A percentile compares a stretch with the other conserved stretches of the same genome.
Conservation (phyloP, 139 green algal genomes). For the Chlamydomonas eustigma region DNA sequence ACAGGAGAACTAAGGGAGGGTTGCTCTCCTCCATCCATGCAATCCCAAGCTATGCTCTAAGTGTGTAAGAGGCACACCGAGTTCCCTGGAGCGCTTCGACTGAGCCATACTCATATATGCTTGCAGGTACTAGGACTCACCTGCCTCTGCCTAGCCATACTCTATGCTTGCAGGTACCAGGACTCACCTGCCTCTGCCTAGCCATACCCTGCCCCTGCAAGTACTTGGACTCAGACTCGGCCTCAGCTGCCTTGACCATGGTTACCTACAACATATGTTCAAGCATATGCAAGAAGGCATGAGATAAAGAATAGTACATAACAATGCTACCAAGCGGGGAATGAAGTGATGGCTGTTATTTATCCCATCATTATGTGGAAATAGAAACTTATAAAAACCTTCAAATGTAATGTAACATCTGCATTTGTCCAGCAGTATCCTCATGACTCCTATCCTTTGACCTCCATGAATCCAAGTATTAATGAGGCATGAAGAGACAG, state of each 20-base stretch:
- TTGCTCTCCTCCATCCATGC: background rate
- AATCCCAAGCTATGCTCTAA: background rate
- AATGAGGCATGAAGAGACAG: background rate
- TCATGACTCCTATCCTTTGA: background rate
- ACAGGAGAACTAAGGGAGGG: background rate
- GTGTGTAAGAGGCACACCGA: too few species aligned
- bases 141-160: background rate
- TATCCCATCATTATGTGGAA: background rate
- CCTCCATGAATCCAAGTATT: background rate
- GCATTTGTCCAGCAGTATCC: too few species aligned
- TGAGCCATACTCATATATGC: too few species aligned
- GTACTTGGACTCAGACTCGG: slow-evolving; percentile 92
- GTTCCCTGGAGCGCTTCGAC: too few species aligned
- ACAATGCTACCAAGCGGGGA: background rate
- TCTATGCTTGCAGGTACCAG: slow-evolving; percentile 57
- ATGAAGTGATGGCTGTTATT: background rate
- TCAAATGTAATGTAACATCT: too few species aligned
- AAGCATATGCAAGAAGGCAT: background rate
- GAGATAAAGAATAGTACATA: background rate
- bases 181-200: slow-evolving; percentile 74
- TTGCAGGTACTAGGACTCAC: too few species aligned
- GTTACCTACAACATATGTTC: slow-evolving; percentile 66
- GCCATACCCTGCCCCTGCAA: slow-evolving; percentile 71
- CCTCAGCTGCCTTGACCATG: slow-evolving; percentile 88
- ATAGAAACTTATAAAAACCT: too few species aligned